A percentile compares a stretch with the other conserved stretches of the same genome.
Evolutionary conservation across 371 early-diverging fungal genomes (phyloP).

Genomic region (Entomophthora muscae): DNA sequence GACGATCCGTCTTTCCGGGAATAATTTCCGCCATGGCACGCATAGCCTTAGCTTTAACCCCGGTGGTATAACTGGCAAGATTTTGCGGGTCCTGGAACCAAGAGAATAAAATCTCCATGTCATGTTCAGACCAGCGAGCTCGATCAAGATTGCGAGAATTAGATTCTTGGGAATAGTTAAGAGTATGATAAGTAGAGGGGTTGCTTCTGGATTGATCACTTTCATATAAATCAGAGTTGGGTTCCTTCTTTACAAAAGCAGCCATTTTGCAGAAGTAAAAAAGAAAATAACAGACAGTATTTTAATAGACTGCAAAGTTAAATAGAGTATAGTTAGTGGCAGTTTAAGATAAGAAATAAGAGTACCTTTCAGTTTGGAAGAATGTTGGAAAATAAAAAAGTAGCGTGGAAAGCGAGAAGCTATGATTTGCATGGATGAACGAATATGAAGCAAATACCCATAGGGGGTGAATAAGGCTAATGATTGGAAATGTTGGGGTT

Average conservation of each 20-base stretch:
- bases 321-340: background rate
- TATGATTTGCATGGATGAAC: background rate
- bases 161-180: background rate
- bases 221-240: background rate
- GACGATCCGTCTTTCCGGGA: background rate
- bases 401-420: background rate
- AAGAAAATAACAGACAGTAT: background rate
- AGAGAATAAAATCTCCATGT: background rate
- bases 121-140: background rate
- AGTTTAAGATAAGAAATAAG: background rate
- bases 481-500: background rate
- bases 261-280: background rate
- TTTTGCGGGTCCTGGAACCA: conserved; percentile 3
- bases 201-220: background rate
- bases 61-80: conserved; percentile 12
- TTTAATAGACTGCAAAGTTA: background rate
- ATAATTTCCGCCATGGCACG: conserved; percentile 12
- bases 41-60: conserved; percentile 17
- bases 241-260: background rate
- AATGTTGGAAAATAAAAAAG: background rate
- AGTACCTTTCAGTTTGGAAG: background rate
- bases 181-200: background rate
- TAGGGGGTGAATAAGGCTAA: background rate
- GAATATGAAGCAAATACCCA: background rate
- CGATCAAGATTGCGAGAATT: background rate